phyloP scores from a whole-genome alignment of 345 rosid species.

The Aquilaria sinensis region DNA sequence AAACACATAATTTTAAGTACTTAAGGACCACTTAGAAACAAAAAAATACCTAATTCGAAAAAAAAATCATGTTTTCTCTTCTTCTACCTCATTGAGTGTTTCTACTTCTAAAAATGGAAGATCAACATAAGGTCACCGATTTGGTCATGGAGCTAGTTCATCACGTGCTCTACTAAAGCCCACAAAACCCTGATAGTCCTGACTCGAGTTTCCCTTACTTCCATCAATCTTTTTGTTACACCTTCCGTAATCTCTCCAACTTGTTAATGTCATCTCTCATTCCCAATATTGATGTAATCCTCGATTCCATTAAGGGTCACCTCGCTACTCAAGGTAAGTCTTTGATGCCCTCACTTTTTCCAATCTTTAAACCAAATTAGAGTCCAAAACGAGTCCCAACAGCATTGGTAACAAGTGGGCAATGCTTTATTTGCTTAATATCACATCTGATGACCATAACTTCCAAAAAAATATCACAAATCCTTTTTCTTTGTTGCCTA shows the following conservation, averaged over 20 bases:
- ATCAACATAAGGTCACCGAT: constrained; percentile 65
- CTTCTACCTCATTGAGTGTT: background rate
- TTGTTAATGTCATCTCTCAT: constrained; percentile 71
- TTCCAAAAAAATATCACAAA: constrained; percentile 25
- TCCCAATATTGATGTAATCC: constrained; percentile 71
- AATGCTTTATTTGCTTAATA: constrained; percentile 72
- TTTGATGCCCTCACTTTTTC: constrained; percentile 80
- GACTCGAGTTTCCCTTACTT: constrained; percentile 42
- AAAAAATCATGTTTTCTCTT: too few relatives aligned
- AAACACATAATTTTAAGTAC: too few relatives aligned
- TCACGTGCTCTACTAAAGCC: constrained; percentile 49
- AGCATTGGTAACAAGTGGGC: constrained; percentile 93
- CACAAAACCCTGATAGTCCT: constrained; percentile 38
- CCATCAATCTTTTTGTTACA: constrained; percentile 59
- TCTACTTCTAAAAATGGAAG: constrained; percentile 48
- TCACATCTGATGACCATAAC: constrained; percentile 63
- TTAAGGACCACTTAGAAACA: too few relatives aligned
- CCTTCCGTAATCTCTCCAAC: constrained; percentile 83
- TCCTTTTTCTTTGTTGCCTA: constrained; percentile 47
- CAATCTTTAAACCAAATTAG: constrained; percentile 74
- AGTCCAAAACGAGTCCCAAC: constrained; percentile 78
- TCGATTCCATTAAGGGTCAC: constrained; percentile 90
- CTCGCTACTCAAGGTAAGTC: constrained; percentile 85
- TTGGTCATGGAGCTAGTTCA: constrained; percentile 78
- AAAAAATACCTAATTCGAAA: too few relatives aligned